A percentile compares a stretch with the other conserved stretches of the same genome.
Conservation (phyloP, 176 grass and related monocot species). For the Hyparrhenia diplandra region DNA sequence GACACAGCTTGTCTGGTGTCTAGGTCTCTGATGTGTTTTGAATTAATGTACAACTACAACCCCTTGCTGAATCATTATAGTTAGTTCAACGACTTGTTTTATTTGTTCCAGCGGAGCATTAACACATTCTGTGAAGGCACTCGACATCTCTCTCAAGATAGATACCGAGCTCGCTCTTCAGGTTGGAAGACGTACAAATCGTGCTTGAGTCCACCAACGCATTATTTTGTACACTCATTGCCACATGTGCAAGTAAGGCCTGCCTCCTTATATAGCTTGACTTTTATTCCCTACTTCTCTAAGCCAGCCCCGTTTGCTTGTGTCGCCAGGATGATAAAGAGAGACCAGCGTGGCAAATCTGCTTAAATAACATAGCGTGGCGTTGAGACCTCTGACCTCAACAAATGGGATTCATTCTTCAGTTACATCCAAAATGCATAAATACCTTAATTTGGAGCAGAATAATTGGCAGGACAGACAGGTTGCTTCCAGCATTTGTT, state of each 20-base stretch:
- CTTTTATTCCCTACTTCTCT: background rate
- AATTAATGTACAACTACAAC: background rate
- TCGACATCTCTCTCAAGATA: slow-evolving; percentile 94
- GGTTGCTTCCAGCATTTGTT: background rate
- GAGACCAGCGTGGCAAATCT: background rate
- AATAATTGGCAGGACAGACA: slow-evolving; percentile 2
- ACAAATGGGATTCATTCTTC: background rate
- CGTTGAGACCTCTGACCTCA: background rate
- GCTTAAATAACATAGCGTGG: background rate
- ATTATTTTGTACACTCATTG: background rate
- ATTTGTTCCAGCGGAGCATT: slow-evolving; percentile 70
- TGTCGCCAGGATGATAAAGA: slow-evolving; percentile 3
- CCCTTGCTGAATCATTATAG: background rate
- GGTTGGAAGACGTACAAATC: slow-evolving; percentile 90
- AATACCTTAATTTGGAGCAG: background rate
- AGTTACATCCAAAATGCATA: background rate
- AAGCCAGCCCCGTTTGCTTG: slow-evolving; percentile 1
- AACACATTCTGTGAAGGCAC: slow-evolving; percentile 94
- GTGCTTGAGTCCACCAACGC: slow-evolving; percentile 40
- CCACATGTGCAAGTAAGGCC: background rate
- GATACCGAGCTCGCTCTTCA: slow-evolving; percentile 92
- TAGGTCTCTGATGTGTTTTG: background rate
- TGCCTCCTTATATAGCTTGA: background rate
- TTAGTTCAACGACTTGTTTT: background rate
- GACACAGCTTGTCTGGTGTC: background rate